Base-by-base conservation (phyloP, 2,329 filamentous ascomycete species). In the Trichoderma sp. region DNA sequence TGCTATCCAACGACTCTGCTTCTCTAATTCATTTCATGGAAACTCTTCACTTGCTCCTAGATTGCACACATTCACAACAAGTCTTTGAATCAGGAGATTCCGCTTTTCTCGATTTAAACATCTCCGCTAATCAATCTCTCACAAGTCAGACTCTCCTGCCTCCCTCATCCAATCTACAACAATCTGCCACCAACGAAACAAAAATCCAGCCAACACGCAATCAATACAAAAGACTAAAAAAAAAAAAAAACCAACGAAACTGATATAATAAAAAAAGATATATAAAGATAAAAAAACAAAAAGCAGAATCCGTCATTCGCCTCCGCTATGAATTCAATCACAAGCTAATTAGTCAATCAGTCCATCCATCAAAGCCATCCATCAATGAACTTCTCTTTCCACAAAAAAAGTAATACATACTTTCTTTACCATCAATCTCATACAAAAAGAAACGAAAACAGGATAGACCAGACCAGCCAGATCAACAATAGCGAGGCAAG, bases 261-360 rank as follows among this genome's bases (percentile, higher is more conserved):
- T 32, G 25, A 29, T n/a, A 48, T 22, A 27, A 48, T 17, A 37
- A 52, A 69, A 58, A 63, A 13, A 56, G 25, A 29, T 13, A 39
- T 53, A 27, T 42, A 34, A 39, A 37, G 22, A 63, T 48, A 70
- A 68, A 69, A 32, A 68, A 67, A 52, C 32, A 68, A 69, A 32
- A 68, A 67, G 54, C 32, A 70, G 69, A 63, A 69, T 68, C 74
- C 75, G 70, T 71, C 45, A 48, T 77, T 77, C 76, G 74, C 75
- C 74, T 76, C 74, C 74, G 75, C 76, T 77, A 78, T 77, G 74
- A 74, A 73, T 64, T 68, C 70, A 69, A 71, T 67, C 54, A 66
- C 57, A 68, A 69, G 35, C 27, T n/a, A 60, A 52, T 34, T 52
- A 56, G 32, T 59, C 19, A 50, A 57, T 35, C 27, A 50, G 29